Percentiles rank a stretch among this genome's conserved stretches.
These are phyloP conservation scores for Yamadazyma kanchanaburiensis DNA, from an alignment of 1,139 yeast genomes.

Conservation along the genomic window DNA sequence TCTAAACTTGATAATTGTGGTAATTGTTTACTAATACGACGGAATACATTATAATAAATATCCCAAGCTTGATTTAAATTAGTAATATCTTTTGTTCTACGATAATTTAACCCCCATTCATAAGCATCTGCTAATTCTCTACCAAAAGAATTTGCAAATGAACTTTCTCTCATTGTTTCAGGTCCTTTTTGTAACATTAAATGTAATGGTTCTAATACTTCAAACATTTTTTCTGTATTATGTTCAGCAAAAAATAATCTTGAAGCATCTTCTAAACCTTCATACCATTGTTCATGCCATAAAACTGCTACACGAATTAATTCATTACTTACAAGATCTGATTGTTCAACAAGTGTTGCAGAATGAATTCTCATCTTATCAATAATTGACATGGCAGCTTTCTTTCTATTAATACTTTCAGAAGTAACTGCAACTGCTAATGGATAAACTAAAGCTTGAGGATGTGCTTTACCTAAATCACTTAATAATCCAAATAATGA, in stretches of 20 bases:
- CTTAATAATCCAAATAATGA: constrained; percentile 78
- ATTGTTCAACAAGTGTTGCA: constrained; percentile 80
- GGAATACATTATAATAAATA: constrained; percentile 87
- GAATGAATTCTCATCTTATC: constrained; percentile 92
- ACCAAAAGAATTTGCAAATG: constrained; percentile 92
- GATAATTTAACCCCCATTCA: constrained; percentile 87
- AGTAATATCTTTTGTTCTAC: constrained; percentile 80
- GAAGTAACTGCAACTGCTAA: constrained; percentile 95
- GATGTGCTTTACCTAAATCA: constrained; percentile 91
- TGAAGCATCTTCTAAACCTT: constrained; percentile 95
- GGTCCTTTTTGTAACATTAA: constrained; percentile 82
- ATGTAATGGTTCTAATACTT: constrained; percentile 86
- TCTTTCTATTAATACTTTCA: constrained; percentile 83
- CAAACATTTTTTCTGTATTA: constrained; percentile 91
- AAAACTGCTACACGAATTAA: constrained; percentile 90
- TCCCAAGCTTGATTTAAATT: constrained; percentile 98
- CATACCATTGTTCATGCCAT: constrained; percentile 99
- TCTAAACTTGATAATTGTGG: constrained; percentile 87
- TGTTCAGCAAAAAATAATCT: constrained; percentile 92
- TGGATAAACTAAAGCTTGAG: constrained; percentile 95
- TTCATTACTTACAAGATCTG: constrained; percentile 91
- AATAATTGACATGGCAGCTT: constrained; percentile 87
- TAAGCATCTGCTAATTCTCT: constrained; percentile 90
- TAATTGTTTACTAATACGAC: constrained; percentile 83
- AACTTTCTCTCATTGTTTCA: constrained; percentile 87